A percentile compares a stretch with the other conserved stretches of the same genome.
These are phyloP conservation scores for Populus nigra DNA, from an alignment of 345 rosid species.

Conservation along the genomic window DNA sequence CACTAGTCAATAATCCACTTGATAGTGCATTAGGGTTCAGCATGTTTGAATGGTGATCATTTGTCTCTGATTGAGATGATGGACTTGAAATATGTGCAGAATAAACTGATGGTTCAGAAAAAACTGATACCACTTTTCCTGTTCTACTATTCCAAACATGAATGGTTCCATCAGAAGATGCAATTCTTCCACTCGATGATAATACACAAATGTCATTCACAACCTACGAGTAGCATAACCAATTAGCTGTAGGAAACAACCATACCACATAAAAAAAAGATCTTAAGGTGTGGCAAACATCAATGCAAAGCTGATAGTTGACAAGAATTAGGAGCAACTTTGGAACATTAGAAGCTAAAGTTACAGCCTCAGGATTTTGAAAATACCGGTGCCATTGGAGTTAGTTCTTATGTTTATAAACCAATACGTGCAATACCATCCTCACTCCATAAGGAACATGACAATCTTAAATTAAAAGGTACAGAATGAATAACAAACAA, in stretches of 20 bases:
- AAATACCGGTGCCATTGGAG: neutral
- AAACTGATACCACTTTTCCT: constrained; percentile 67
- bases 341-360: neutral
- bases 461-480: neutral
- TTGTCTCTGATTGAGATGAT: constrained; percentile 40
- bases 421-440: neutral
- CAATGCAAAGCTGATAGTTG: neutral
- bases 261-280: neutral
- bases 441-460: neutral
- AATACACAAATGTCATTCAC: constrained; percentile 77
- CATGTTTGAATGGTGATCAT: constrained; percentile 49
- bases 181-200: constrained; percentile 71
- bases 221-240: constrained; percentile 49
- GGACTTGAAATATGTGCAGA: constrained; percentile 44
- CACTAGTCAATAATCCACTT: constrained; percentile 58
- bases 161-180: constrained; percentile 93
- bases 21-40: constrained; percentile 57
- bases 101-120: constrained; percentile 64
- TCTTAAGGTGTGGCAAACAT: neutral
- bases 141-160: constrained; percentile 90
- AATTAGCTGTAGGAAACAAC: constrained; percentile 26
- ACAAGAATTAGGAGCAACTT: neutral
- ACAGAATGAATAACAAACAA: neutral
- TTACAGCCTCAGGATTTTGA: neutral
- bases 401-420: neutral